Percentiles rank a stretch among this genome's conserved stretches.
These are phyloP conservation scores for Aureobasidium leucospermi DNA, from an alignment of 2,329 filamentous ascomycete species.

Conservation along the genomic window DNA sequence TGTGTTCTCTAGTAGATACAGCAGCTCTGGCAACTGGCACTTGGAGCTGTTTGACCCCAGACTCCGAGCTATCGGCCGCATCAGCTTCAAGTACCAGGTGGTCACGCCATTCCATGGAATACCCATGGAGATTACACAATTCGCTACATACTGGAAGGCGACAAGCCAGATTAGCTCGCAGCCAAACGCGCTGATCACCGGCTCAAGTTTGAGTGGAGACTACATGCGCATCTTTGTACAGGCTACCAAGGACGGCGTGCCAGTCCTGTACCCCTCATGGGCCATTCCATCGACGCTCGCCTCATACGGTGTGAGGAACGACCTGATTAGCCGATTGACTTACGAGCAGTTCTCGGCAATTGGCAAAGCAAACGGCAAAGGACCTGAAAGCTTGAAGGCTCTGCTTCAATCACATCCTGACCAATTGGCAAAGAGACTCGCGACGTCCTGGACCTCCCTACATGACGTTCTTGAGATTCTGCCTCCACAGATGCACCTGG, in stretches of 20 bases:
- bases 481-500: constrained; percentile 74
- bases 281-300: constrained; percentile 49
- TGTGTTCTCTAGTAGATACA: constrained; percentile 68
- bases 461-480: constrained; percentile 68
- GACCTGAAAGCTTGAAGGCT: constrained; percentile 7
- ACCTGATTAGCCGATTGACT: constrained; percentile 73
- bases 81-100: constrained; percentile 89
- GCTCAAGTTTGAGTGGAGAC: constrained; percentile 91
- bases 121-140: constrained; percentile 92
- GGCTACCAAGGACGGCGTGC: constrained; percentile 77
- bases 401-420: neutral
- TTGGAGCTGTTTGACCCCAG: constrained; percentile 89
- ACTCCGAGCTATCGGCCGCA: constrained; percentile 83
- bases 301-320: constrained; percentile 62
- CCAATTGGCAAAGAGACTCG: constrained; percentile 10
- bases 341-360: constrained; percentile 60
- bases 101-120: constrained; percentile 93
- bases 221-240: constrained; percentile 90
- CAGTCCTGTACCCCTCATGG: constrained; percentile 83
- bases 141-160: constrained; percentile 98
- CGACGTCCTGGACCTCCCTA: constrained; percentile 67
- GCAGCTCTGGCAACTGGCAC: constrained; percentile 72
- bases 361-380: constrained; percentile 28
- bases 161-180: constrained; percentile 87
- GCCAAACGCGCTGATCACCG: constrained; percentile 80